These are phyloP conservation scores for Phlegmacium glaucopus DNA, from an alignment of 768 basidiomycete species.

Conservation along the genomic window DNA sequence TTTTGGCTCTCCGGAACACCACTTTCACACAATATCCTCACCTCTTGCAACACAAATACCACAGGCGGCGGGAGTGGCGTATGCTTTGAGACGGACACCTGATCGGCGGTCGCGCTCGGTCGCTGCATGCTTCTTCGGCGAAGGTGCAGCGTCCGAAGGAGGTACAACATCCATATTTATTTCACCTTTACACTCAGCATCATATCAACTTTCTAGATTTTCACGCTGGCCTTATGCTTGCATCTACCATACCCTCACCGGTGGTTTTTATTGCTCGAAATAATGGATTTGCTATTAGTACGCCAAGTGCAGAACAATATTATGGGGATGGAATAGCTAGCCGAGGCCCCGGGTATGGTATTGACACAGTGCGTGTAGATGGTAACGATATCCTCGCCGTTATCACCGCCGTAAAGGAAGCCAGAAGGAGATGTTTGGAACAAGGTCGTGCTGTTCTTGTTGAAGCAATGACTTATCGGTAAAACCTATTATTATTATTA, in stretches of 20 bases:
- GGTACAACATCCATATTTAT: conserved; percentile 30
- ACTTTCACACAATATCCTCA: conserved; percentile 94
- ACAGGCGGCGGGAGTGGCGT: conserved; percentile 91
- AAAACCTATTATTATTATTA: conserved; percentile 8
- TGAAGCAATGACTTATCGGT: conserved; percentile 92
- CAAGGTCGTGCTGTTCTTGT: conserved; percentile 80
- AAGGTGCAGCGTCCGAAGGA: conserved; percentile 92
- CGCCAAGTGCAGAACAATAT: conserved; percentile 85
- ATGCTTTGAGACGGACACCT: conserved; percentile 80
- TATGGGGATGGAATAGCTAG: conserved; percentile 91
- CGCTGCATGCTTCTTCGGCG: conserved; percentile 89
- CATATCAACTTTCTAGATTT: conserved; percentile 54
- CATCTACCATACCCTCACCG: conserved; percentile 73
- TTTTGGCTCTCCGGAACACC: conserved; percentile 78
- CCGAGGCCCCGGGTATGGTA: conserved; percentile 88
- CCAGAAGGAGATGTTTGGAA: conserved; percentile 66
- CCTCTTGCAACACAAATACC: conserved; percentile 93
- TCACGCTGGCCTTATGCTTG: conserved; percentile 84
- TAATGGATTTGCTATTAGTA: conserved; percentile 95
- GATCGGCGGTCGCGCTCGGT: conserved; percentile 65
- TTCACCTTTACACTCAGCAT: neutral
- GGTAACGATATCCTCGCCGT: conserved; percentile 93
- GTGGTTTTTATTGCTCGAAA: conserved; percentile 74
- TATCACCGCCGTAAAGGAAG: conserved; percentile 67
- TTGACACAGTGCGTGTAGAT: conserved; percentile 90